Evolutionary conservation across 106 monocot species (phyloP).

Genomic region (Dendrobium nobile): DNA sequence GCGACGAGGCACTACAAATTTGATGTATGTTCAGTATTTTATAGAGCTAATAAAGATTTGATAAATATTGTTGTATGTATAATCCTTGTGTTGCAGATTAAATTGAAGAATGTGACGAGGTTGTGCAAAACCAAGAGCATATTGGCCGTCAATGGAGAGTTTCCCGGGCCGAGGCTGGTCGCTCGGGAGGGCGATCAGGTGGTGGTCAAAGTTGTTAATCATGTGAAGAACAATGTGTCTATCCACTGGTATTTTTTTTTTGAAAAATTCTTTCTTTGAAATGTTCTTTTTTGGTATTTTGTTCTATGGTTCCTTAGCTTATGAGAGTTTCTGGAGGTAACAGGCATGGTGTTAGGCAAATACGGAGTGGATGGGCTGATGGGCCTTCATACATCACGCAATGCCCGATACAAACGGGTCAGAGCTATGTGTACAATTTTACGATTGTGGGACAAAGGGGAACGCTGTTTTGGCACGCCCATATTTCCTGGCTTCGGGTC

Average conservation of each 20-base stretch:
- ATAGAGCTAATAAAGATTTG: not conserved
- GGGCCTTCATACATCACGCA: constrained; percentile 58
- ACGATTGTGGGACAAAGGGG: constrained; percentile 50
- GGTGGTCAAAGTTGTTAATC: constrained; percentile 29
- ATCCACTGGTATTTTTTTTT: constrained; percentile 30
- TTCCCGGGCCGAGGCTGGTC: constrained; percentile 37
- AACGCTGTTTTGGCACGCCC: constrained; percentile 58
- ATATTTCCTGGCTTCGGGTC: constrained; percentile 43
- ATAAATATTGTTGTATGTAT: not conserved
- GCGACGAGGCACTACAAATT: not conserved
- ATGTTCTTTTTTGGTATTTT: not conserved
- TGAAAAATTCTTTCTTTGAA: not conserved
- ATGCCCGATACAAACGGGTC: constrained; percentile 48
- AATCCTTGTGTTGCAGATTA: constrained; percentile 9
- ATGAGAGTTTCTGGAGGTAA: not conserved
- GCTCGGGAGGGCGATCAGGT: constrained; percentile 40
- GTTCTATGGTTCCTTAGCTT: not conserved
- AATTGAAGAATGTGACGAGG: constrained; percentile 22
- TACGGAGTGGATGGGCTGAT: constrained; percentile 45
- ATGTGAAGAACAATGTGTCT: constrained; percentile 22
- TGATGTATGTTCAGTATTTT: not conserved
- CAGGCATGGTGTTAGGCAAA: constrained; percentile 54
- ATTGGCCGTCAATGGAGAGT: constrained; percentile 36
- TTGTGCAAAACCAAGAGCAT: constrained; percentile 37
- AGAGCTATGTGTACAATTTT: constrained; percentile 48